Base-by-base conservation (phyloP, 148 eudicot genomes). In the Chenopodium quinoa region DNA sequence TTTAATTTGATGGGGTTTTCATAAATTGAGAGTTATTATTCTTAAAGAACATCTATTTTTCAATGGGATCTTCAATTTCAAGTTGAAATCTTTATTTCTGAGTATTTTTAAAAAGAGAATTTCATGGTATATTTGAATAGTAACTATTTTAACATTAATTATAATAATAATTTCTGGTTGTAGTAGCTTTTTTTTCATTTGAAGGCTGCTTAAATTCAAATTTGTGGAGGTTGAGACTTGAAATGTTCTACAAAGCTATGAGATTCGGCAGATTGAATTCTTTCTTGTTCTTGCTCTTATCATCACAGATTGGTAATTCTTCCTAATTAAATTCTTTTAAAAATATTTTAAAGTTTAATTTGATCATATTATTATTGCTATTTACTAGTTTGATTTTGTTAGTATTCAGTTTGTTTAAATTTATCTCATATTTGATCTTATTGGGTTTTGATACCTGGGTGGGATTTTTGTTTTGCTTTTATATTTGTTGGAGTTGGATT, bases 261-360 rank as follows among this genome's bases (percentile, higher is more conserved):
- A 84, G 65, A 70, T 31, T 75, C 40, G 76, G n/a, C 71, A 10
- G 37, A 68, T 71, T 71, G 64, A 67, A 70, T 75, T 66, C 54
- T 69, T 19, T 75, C 23, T 50, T 78, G 62, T 69, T 75, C 76
- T 69, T 79, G 65, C 48, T 84, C 73, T 47, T 80, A 52, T 62
- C 73, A 29, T 75, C 80, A 48, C 70, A 75, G 11, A 69, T 65
- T 68, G 86, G 86, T 84, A 84, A 32, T 48, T 1, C 48, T 79
- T 47, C 10, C 58, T 34, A 0, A 5, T 40, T 34, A 34, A 34
- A 5, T 50, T 9, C 20, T 25, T 23, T 32, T 27, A 0, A 0
- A 27, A 27, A 27, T 27, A 27, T 27, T 27, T 27, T 27, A 27
- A 27, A 27, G 20, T 56, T 56, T 56, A 17, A 56, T 17, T 58